Evolutionary conservation across 768 basidiomycete species (phyloP), one percentile per base, ranked within the genome.

Genomic region (Lentinula raphanica): DNA sequence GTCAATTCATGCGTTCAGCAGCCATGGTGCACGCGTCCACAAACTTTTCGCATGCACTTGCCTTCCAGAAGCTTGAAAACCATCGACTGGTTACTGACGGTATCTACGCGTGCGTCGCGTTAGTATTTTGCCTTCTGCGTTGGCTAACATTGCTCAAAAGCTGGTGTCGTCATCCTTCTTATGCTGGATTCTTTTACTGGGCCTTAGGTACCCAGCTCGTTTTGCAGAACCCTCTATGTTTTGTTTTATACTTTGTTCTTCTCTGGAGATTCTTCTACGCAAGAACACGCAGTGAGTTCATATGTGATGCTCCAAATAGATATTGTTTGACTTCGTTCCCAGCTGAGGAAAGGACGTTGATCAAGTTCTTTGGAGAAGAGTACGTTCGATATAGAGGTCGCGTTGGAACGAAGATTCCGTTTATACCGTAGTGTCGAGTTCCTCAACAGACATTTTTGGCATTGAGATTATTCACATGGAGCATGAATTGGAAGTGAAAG

Each of bases 121-220:
- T n/a, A 48, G 23, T 53, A 25, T 27, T 39, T 49, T 27, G 23
- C 49, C 8, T 15, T 11, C 42, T 5, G 11, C 6, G 23, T 32
- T 6, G 38, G 36, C 50, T 46, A 27, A 29, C 35, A 17, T 42
- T n/a, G n/a, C 25, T 54, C 23, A 11, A 13, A 63, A 93, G 92
- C 6, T 90, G 84, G 83, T 88, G 86, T 60, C 85, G 97, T 13
- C 97, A 99, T 72, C 97, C 97, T 11, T 97, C 96, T 0, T 99
- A 99, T 64, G 84, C 92, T 1, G 97, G 95, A 2, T 99, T 98
- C 76, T 96, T 91, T 71, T 98, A 96, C 70, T 98, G 97, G 97
- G 94, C 94, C 0, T 66, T 99, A 27, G 94, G 95, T 2, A 97
- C 94, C 0, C 97, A 99, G 69, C 72, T 98, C 36, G 82, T 93